A percentile compares a stretch with the other conserved stretches of the same genome.
Conservation (phyloP, 495 filamentous ascomycete species). For the Penicillium cosmopolitanum region DNA sequence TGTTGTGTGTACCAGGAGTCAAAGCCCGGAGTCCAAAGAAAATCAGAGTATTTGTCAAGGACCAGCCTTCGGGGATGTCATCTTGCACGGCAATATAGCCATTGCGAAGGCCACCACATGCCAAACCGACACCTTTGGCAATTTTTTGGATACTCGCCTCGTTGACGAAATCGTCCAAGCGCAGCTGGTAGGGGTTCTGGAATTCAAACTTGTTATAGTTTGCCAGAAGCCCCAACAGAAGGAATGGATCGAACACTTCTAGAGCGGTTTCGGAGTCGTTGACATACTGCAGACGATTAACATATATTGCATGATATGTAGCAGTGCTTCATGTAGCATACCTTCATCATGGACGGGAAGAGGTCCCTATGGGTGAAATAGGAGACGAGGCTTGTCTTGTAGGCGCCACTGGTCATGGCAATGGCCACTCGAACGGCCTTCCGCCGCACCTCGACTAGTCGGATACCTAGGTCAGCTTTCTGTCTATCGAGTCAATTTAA, state of each 20-base stretch:
- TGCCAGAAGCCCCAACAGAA: conserved; percentile 83
- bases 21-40: conserved; percentile 85
- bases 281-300: conserved; percentile 64
- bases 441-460: conserved; percentile 68
- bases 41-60: conserved; percentile 72
- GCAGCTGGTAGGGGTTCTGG: conserved; percentile 93
- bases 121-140: conserved; percentile 69
- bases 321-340: conserved; percentile 37
- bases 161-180: conserved; percentile 97
- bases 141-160: conserved; percentile 84
- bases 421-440: conserved; percentile 83
- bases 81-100: conserved; percentile 90
- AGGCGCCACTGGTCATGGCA: conserved; percentile 86
- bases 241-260: conserved; percentile 73
- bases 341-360: conserved; percentile 94
- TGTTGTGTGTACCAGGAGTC: conserved; percentile 64
- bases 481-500: background rate
- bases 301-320: too few relatives aligned
- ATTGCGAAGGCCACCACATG: conserved; percentile 66
- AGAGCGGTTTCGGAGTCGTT: conserved; percentile 72
- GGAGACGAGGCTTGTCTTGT: conserved; percentile 88
- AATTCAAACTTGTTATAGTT: conserved; percentile 99
- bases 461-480: conserved; percentile 11
- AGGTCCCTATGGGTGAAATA: conserved; percentile 96
- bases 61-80: conserved; percentile 91